These are phyloP conservation scores for Pinus taeda DNA, from an alignment of 75 land plant genomes.

Conservation along the genomic window DNA sequence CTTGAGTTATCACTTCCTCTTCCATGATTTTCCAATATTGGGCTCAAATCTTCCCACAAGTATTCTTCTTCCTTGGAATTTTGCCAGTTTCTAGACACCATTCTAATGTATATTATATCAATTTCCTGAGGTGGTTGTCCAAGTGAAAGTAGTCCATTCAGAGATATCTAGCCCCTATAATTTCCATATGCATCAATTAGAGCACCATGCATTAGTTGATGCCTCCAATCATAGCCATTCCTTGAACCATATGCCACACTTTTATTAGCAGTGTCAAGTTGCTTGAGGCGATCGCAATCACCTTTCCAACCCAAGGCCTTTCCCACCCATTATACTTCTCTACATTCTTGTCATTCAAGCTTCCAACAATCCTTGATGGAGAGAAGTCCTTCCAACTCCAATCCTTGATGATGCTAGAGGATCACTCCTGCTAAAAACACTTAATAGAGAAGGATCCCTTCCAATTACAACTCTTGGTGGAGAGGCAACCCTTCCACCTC, in stretches of 20 bases:
- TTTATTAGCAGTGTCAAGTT: conserved; percentile 19
- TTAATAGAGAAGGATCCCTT: too few relatives aligned
- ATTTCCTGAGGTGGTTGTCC: conserved; percentile 18
- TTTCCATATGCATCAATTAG: conserved; percentile 74
- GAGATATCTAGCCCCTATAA: conserved; percentile 25
- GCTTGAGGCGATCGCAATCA: neutral
- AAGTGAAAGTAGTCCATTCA: conserved; percentile 23
- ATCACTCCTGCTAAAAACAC: too few relatives aligned
- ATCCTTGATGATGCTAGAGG: too few relatives aligned
- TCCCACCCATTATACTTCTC: too few relatives aligned
- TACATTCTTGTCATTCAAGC: too few relatives aligned
- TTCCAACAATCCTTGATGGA: too few relatives aligned
- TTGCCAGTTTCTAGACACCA: conserved; percentile 46
- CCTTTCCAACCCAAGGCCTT: too few relatives aligned
- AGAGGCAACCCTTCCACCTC: too few relatives aligned
- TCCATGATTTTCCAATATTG: conserved; percentile 43
- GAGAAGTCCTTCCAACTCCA: too few relatives aligned
- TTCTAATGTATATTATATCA: conserved; percentile 17
- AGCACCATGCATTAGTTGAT: conserved; percentile 23
- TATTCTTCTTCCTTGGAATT: conserved; percentile 88
- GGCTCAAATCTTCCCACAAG: conserved; percentile 89
- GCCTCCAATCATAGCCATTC: conserved; percentile 41
- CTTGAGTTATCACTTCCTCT: conserved; percentile 19
- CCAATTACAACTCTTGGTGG: too few relatives aligned
- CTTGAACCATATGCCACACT: conserved; percentile 6